phyloP scores from a whole-genome alignment of 1,139 yeast genomes.

The Suzukiozyma palmioleophila region DNA sequence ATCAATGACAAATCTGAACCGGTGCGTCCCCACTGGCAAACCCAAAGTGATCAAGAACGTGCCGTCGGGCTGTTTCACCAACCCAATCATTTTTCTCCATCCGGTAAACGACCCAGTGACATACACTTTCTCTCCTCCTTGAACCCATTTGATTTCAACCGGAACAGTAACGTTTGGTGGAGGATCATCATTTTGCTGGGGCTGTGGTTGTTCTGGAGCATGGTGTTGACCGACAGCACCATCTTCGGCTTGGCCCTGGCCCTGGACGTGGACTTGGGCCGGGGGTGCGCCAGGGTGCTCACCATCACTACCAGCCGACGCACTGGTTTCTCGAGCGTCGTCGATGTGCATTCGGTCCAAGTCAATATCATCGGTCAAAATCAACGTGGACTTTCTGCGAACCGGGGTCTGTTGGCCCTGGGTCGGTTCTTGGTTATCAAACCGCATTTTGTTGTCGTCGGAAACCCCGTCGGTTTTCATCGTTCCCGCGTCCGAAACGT shows the following conservation, averaged over 20 bases:
- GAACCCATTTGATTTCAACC: slow-evolving; percentile 86
- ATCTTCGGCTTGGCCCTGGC: slow-evolving; percentile 9
- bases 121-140: slow-evolving; percentile 84
- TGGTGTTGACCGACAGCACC: slow-evolving; percentile 1
- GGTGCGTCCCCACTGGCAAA: slow-evolving; percentile 45
- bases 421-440: not conserved
- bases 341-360: slow-evolving; percentile 37
- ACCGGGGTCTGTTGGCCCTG: slow-evolving; percentile 16
- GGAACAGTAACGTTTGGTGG: slow-evolving; percentile 50
- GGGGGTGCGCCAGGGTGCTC: slow-evolving; percentile 11
- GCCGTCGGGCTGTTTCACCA: slow-evolving; percentile 45
- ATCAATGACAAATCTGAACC: slow-evolving; percentile 46
- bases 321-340: slow-evolving; percentile 5
- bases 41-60: slow-evolving; percentile 39
- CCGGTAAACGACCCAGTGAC: slow-evolving; percentile 49
- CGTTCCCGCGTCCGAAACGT: slow-evolving; percentile 3
- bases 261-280: slow-evolving; percentile 7
- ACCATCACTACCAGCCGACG: slow-evolving; percentile 10
- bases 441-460: not conserved
- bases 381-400: slow-evolving; percentile 39
- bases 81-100: slow-evolving; percentile 50
- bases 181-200: slow-evolving; percentile 13
- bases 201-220: slow-evolving; percentile 6
- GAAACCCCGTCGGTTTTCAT: not conserved
- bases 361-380: slow-evolving; percentile 37